Evolutionary conservation across 2,329 filamentous ascomycete genomes (phyloP).

Genomic region (Colletotrichum sp.): DNA sequence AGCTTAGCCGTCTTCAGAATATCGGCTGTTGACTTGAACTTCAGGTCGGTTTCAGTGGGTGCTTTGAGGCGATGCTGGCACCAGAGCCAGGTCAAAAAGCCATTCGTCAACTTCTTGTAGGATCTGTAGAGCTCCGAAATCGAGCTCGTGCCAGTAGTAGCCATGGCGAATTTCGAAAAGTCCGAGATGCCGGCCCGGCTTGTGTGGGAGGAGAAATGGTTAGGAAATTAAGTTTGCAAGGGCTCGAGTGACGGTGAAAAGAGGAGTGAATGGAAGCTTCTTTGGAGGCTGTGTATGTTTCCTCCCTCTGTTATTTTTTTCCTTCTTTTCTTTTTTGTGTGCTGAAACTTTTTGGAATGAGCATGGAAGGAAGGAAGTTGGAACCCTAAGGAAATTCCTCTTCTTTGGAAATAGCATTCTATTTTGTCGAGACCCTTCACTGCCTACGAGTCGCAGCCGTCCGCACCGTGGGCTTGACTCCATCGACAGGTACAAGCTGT

Average conservation of each 20-base stretch:
- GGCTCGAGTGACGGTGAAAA: too few relatives aligned
- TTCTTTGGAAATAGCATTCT: too few relatives aligned
- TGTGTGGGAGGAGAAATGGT: neutral
- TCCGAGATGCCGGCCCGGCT: neutral
- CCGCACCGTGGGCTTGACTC: fast-evolving
- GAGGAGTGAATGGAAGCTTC: too few relatives aligned
- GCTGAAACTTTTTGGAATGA: neutral
- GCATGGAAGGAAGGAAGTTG: fast-evolving
- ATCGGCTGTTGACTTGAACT: neutral
- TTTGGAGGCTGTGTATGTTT: too few relatives aligned
- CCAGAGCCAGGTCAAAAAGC: neutral
- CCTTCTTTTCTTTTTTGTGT: too few relatives aligned
- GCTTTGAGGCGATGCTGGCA: neutral
- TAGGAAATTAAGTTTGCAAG: too few relatives aligned
- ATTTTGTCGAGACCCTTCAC: neutral
- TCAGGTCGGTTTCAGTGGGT: fast-evolving
- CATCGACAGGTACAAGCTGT: neutral
- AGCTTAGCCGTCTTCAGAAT: neutral
- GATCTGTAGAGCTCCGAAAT: neutral
- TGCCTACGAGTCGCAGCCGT: neutral
- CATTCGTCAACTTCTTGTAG: neutral
- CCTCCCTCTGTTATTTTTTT: too few relatives aligned
- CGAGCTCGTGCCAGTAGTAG: neutral
- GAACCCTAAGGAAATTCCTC: neutral
- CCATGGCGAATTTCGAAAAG: fast-evolving